These are phyloP conservation scores for Didymella pinodella DNA, from an alignment of 2,329 filamentous ascomycete genomes.

Conservation along the genomic window DNA sequence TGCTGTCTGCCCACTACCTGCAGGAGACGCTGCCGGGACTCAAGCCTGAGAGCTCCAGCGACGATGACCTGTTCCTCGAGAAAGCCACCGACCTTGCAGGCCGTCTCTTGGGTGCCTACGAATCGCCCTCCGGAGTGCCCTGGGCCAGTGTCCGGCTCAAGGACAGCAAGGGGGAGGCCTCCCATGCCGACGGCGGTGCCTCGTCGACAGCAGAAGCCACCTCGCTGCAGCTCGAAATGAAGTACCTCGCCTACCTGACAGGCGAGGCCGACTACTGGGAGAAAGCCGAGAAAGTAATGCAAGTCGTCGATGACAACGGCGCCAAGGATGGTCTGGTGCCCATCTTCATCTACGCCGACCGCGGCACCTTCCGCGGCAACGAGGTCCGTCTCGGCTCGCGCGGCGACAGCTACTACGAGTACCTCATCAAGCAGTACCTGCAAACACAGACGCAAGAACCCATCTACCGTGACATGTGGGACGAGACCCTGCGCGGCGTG, in stretches of 20 bases:
- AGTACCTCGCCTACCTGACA: constrained; percentile 93
- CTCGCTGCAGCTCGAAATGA: constrained; percentile 93
- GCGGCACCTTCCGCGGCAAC: constrained; percentile 78
- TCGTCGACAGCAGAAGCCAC: constrained; percentile 95
- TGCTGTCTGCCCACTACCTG: constrained; percentile 94
- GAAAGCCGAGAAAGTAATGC: constrained; percentile 87
- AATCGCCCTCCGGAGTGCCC: constrained; percentile 84
- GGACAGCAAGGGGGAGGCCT: constrained; percentile 76
- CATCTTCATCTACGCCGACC: constrained; percentile 85
- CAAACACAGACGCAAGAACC: constrained; percentile 88
- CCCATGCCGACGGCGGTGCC: constrained; percentile 84
- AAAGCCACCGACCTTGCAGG: constrained; percentile 94
- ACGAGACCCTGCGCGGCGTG: constrained; percentile 82
- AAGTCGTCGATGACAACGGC: constrained; percentile 85
- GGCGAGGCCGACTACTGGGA: constrained; percentile 95
- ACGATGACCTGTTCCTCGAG: constrained; percentile 93
- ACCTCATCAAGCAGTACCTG: constrained; percentile 97
- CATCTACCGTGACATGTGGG: constrained; percentile 92
- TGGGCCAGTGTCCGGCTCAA: constrained; percentile 90
- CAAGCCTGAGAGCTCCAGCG: constrained; percentile 74
- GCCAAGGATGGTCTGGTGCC: constrained; percentile 84
- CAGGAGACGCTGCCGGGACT: constrained; percentile 82
- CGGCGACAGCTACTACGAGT: constrained; percentile 97
- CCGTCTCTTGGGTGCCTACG: constrained; percentile 84
- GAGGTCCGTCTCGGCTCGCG: constrained; percentile 93